These are phyloP conservation scores for Gypsophila paniculata DNA, from an alignment of 179 eudicot genomes.

Conservation along the genomic window DNA sequence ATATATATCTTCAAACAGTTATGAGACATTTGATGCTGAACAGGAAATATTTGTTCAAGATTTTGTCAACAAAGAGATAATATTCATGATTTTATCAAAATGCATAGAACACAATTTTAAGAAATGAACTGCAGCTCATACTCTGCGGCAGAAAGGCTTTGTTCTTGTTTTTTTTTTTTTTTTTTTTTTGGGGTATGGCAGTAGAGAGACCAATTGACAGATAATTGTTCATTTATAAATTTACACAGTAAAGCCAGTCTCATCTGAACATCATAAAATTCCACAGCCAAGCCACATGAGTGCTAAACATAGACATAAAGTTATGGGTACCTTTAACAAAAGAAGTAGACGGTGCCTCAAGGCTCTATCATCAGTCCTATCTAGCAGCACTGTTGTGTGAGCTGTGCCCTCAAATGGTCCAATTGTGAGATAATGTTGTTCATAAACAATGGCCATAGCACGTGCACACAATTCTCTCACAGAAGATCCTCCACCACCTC, in stretches of 20 bases:
- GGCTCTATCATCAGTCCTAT: constrained; percentile 96
- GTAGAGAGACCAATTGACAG: not conserved
- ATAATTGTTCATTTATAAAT: not conserved
- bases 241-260: constrained; percentile 13
- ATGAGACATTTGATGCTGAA: not conserved
- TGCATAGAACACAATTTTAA: not conserved
- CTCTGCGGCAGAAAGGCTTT: not conserved
- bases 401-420: constrained; percentile 98
- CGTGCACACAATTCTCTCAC: constrained; percentile 98
- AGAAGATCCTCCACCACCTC: constrained; percentile 95
- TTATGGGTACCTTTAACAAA: constrained; percentile 63
- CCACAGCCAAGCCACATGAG: not conserved
- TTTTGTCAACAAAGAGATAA: no score
- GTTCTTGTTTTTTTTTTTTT: not conserved
- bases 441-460: constrained; percentile 99
- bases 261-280: not conserved
- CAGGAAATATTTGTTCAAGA: not conserved
- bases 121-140: not conserved
- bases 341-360: constrained; percentile 95
- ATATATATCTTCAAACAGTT: not conserved
- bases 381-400: constrained; percentile 88
- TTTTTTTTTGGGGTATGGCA: not conserved
- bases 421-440: constrained; percentile 69
- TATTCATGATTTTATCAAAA: not conserved
- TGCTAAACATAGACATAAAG: constrained; percentile 10